Evolutionary conservation across 1,139 yeast genomes (phyloP), one percentile per base, ranked within the genome.

Genomic region (Candida buenavistaensis): DNA sequence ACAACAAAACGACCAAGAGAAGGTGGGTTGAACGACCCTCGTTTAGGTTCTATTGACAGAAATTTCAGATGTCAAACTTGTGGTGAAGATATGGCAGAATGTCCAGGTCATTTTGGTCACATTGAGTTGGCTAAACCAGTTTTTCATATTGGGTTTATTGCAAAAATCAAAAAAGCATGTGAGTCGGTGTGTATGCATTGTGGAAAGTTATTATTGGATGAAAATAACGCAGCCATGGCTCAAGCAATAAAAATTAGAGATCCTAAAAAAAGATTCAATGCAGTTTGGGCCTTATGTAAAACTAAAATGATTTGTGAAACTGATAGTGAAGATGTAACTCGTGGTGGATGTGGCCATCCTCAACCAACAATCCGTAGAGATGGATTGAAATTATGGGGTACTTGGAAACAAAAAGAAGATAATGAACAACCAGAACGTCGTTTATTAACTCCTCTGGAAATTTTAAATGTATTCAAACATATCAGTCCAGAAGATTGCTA

Each of bases 91-190:
- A 92, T 92, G 97, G 88, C 94, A 41, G 98, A 92, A 59, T 94
- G 99, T 64, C 97, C 97, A 1, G 99, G 99, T 41, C 99, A 94
- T 68, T 94, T 94, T 65, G 99, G 99, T 48, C 98, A 94, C 58
- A 94, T 94, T 43, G 98, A 94, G 59, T 75, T 94, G 47, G 97
- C 98, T 23, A 92, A 90, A 59, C 98, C 99, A 8, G 98, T 94
- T 21, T 92, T 94, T 64, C 98, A 94, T 63, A 88, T 94, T 59
- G 98, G 96, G 30, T 92, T 88, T 61, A 81, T 92, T 52, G 80
- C 95, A 36, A 90, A 88, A 58, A 90, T 94, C 55, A 94, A 92
- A 57, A 94, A 94, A 61, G 88, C 88, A 26, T 85, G 96, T 62
- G 98, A 94, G 62, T 85, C 94, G 63, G 92, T 92, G 28, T 94